Percentiles rank a stretch among this genome's conserved stretches.
Conservation (phyloP, 2,329 filamentous ascomycete genomes). For the Dryadomyces quercivorus region DNA sequence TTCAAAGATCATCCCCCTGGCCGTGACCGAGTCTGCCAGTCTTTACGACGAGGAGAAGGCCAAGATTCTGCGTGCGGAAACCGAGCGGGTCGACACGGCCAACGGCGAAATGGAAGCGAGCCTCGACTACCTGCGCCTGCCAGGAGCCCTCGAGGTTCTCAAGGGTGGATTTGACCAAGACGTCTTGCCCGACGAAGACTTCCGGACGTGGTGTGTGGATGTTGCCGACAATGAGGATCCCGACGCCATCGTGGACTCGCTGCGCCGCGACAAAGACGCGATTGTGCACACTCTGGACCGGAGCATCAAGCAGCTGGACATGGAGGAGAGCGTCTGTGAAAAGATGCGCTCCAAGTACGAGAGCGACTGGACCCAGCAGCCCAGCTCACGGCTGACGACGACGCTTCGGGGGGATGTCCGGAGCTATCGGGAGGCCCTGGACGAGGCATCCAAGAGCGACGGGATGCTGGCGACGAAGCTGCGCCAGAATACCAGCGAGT, state of each 20-base stretch:
- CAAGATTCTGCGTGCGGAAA: conserved; percentile 85
- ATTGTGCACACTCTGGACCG: conserved; percentile 63
- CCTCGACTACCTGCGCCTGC: conserved; percentile 83
- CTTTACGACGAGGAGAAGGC: conserved; percentile 98
- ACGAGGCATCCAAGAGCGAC: conserved; percentile 82
- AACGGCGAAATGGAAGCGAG: conserved; percentile 95
- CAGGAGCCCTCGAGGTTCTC: conserved; percentile 76
- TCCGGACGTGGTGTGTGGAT: conserved; percentile 87
- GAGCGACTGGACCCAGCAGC: conserved; percentile 91
- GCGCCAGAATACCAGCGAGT: conserved; percentile 74
- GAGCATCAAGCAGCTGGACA: conserved; percentile 79
- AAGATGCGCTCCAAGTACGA: conserved; percentile 99
- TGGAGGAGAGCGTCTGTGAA: conserved; percentile 96
- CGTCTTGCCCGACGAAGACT: conserved; percentile 78
- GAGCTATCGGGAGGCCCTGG: conserved; percentile 77
- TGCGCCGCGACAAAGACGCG: conserved; percentile 65
- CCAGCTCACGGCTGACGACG: conserved; percentile 77
- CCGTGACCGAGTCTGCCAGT: conserved; percentile 92
- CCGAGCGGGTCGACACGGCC: conserved; percentile 81
- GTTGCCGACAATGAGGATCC: conserved; percentile 78
- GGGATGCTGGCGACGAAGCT: conserved; percentile 71
- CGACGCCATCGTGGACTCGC: conserved; percentile 60
- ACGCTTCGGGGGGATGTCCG: conserved; percentile 79
- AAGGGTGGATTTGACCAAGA: conserved; percentile 91
- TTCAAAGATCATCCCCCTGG: conserved; percentile 89